These are phyloP conservation scores for Microthyrium microscopicum DNA, from an alignment of 2,329 filamentous ascomycete species.

Conservation along the genomic window DNA sequence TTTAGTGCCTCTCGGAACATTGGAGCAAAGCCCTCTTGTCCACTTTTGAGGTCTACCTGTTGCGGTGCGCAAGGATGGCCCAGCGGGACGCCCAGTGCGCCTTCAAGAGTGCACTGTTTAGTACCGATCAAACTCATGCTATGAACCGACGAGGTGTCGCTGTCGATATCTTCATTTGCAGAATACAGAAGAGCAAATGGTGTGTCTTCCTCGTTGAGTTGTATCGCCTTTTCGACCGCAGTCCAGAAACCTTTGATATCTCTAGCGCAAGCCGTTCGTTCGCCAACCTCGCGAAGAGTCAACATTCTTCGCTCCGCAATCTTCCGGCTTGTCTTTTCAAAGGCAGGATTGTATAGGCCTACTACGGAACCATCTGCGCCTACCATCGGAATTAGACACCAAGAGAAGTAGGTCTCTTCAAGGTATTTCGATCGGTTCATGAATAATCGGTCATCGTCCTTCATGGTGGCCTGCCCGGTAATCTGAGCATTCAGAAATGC, in stretches of 20 bases:
- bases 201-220: conserved; percentile 58
- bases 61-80: conserved; percentile 45
- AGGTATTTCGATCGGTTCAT: conserved; percentile 51
- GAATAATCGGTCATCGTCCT: conserved; percentile 65
- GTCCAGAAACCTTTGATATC: conserved; percentile 60
- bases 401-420: conserved; percentile 71
- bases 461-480: conserved; percentile 67
- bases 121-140: conserved; percentile 46
- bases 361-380: conserved; percentile 58
- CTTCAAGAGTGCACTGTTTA: conserved; percentile 53
- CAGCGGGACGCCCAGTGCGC: conserved; percentile 49
- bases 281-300: conserved; percentile 59
- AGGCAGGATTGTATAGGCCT: conserved; percentile 63
- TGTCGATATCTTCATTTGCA: conserved; percentile 52
- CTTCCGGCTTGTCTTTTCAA: conserved; percentile 64
- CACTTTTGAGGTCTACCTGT: conserved; percentile 51
- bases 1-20: conserved; percentile 63
- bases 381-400: conserved; percentile 64
- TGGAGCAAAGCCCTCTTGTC: conserved; percentile 56
- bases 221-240: conserved; percentile 50
- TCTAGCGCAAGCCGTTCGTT: conserved; percentile 55
- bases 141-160: conserved; percentile 54
- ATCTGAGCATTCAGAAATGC: conserved; percentile 50
- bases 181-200: conserved; percentile 68
- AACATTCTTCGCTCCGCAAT: conserved; percentile 68